A percentile compares a stretch with the other conserved stretches of the same genome.
Evolutionary conservation across 192 early-diverging fungal species (phyloP).

Genomic region (Coemansia reversa): DNA sequence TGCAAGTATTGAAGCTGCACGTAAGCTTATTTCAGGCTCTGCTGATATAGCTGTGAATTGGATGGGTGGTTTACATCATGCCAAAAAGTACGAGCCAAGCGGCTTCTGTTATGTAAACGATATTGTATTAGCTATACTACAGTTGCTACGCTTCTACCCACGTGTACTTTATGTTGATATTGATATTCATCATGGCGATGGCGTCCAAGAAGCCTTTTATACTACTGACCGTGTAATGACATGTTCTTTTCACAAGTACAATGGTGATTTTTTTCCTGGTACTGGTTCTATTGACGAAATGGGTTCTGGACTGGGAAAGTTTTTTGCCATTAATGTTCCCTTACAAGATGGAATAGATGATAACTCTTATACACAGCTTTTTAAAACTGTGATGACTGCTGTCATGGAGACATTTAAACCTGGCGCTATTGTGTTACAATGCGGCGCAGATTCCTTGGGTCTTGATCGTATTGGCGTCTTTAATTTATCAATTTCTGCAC

Average conservation of each 20-base stretch:
- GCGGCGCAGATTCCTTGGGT: conserved; percentile 94
- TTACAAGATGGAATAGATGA: conserved; percentile 95
- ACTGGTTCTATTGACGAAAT: conserved; percentile 89
- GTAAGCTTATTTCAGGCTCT: conserved; percentile 74
- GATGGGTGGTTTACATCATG: conserved; percentile 87
- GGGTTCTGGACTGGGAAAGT: conserved; percentile 82
- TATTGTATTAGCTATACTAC: conserved; percentile 81
- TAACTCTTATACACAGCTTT: conserved; percentile 66
- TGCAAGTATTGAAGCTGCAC: conserved; percentile 88
- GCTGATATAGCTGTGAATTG: conserved; percentile 93
- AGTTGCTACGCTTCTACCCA: conserved; percentile 69
- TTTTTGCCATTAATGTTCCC: conserved; percentile 94
- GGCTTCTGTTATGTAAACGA: conserved; percentile 97
- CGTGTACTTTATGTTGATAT: conserved; percentile 95
- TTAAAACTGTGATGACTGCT: conserved; percentile 79
- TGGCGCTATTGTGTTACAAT: conserved; percentile 90
- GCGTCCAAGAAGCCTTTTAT: conserved; percentile 94
- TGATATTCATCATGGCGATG: conserved; percentile 93
- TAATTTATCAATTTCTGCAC: conserved; percentile 88
- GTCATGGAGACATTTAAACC: conserved; percentile 95
- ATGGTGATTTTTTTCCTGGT: conserved; percentile 94
- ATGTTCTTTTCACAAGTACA: conserved; percentile 92
- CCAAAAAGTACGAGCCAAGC: conserved; percentile 80
- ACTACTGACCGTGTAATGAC: conserved; percentile 94
- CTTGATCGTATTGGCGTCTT: conserved; percentile 94